phyloP scores from a whole-genome alignment of 805 yeast species.

The Hanseniaspora osmophila region DNA sequence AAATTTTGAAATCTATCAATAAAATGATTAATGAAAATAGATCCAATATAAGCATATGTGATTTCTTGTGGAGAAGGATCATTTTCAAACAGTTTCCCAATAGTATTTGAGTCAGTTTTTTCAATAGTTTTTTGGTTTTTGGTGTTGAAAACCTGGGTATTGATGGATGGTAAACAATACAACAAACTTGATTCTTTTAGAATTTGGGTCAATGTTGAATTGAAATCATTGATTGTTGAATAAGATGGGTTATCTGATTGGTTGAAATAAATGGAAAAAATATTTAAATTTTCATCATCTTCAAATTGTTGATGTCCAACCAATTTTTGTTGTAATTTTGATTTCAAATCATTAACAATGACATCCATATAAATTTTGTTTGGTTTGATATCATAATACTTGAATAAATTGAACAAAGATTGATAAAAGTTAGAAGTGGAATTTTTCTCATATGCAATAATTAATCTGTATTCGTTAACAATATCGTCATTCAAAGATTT shows the following conservation, averaged over 20 bases:
- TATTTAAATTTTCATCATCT: slow-evolving; percentile 25
- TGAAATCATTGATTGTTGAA: slow-evolving; percentile 24
- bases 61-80: slow-evolving; percentile 88
- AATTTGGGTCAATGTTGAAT: slow-evolving; percentile 73
- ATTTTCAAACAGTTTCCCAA: slow-evolving; percentile 22
- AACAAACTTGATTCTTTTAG: slow-evolving; percentile 87
- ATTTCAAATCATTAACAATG: slow-evolving; percentile 65
- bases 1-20: slow-evolving; percentile 50
- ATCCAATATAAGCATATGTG: slow-evolving; percentile 86
- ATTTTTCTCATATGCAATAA: slow-evolving; percentile 76
- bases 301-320: background rate
- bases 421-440: slow-evolving; percentile 79
- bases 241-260: slow-evolving; percentile 36
- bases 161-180: slow-evolving; percentile 62
- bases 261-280: slow-evolving; percentile 73
- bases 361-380: slow-evolving; percentile 90
- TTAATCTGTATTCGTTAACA: slow-evolving; percentile 55
- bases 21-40: slow-evolving; percentile 85
- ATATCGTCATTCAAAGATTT: slow-evolving; percentile 53
- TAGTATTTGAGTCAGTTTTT: too few species aligned
- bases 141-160: slow-evolving; percentile 54
- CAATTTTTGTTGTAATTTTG: background rate
- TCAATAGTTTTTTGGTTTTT: too few species aligned
- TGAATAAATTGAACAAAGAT: slow-evolving; percentile 73
- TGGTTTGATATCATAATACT: slow-evolving; percentile 72